Base-by-base conservation (phyloP, 1,139 yeast genomes). In the Yamadazyma pseudoaaseri region DNA sequence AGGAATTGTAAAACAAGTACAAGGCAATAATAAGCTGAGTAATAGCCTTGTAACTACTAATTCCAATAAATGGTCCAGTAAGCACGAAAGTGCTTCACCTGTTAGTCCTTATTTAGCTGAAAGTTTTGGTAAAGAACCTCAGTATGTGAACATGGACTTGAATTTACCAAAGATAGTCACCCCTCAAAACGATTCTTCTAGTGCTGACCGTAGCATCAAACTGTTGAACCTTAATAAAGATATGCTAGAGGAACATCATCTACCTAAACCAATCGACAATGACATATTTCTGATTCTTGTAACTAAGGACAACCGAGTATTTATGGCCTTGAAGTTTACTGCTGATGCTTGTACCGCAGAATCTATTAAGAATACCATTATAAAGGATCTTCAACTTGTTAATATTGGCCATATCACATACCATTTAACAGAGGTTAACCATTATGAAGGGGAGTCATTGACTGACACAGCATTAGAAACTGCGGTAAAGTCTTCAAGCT, bases 351-450 rank as follows among this genome's bases (percentile, higher is more conserved):
- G 43, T 1, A 29, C 32, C 2, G 32, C 59, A 3, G 55, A 21
- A 10, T 12, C 3, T 4, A 31, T 52, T 11, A 52, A 43, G 18
- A 30, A 78, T 23, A 70, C 67, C 38, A 59, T 81, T 10, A 57
- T 68, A 1, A 53, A 59, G 2, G 60, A 61, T 3, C 51, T 80
- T 15, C 70, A 62, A 6, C 48, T 79, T 13, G 56, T 63, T 5
- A 62, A 66, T 9, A 56, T 60, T 5, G 75, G 74, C 0, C 27
- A 32, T 3, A 58, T 76, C 20, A 58, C 79, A 0, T 65, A 81
- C 30, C 89, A 82, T 48, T 58, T 87, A 42, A 85, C 95, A 0
- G 95, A 87, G 30, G 79, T 81, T 52, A 77, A 79, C 11, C 70
- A 80, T 31, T 66, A 65, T 3, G 76, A 77, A 29, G 96, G 96